Base-by-base conservation (phyloP, 2,329 filamentous ascomycete species). In the Colletotrichum sp. region DNA sequence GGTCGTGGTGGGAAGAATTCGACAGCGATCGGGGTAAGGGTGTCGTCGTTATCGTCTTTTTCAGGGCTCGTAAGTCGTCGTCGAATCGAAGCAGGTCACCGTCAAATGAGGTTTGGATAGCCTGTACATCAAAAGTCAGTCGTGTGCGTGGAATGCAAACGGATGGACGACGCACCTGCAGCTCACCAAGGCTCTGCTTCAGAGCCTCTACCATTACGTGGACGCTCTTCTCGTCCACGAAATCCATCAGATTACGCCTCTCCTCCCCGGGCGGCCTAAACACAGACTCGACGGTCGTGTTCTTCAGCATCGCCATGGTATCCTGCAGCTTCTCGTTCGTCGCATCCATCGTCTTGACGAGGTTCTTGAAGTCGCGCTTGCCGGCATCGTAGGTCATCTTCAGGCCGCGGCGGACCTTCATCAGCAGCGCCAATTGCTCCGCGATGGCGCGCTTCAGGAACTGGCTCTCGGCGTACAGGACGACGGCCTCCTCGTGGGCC, bases 81-180 rank as follows among this genome's bases (percentile, higher is more conserved):
- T 97, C 94, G 84, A 98, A 96, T 16, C 90, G 90, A 18, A 91
- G 87, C 9, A 98, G 88, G 79, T 96, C 94, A 68, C 93, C 90
- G 76, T 97, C 94, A 80, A 98, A 98, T 1, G 92, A 92, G 65
- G 90, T 90, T 79, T 95, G 93, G 5, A 94, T 90, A 71, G 85
- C 86, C 91, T 92, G 63, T 10, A 39, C 7, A n/a, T 30, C 30
- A 21, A 18, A 39, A 67, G 44, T 52, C 52, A 69, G 28, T 55
- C n/a, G 10, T 3, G 2, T 32, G 21, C n/a, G 4, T 8, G 24
- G 26, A 8, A 15, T 30, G 44, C 28, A 15, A n/a, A 15, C 6
- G 26, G 18, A 21, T 2, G 15, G 30, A 2, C 2, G 6, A n/a
- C 77, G 68, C 80, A 93, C 92, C 86, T 94, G 93, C 72, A 95